Base-by-base conservation (phyloP, 2,329 filamentous ascomycete species). In the Leptographium wingfieldii region DNA sequence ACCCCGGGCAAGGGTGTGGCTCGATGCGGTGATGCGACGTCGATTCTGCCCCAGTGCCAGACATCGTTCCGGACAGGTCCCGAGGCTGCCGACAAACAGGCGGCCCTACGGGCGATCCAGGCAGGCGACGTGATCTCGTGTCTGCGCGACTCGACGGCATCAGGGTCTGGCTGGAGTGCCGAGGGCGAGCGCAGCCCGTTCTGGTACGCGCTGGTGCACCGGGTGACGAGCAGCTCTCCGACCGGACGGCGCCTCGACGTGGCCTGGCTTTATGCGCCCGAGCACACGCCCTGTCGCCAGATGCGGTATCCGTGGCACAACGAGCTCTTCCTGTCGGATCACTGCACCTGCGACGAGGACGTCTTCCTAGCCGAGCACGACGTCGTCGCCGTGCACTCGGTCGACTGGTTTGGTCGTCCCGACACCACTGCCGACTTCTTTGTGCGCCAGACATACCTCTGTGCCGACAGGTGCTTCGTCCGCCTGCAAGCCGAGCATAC, bases 121-220 rank as follows among this genome's bases (percentile, higher is more conserved):
- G 7, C 5, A 10, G 48, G 25, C 48, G 48, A 51, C 10, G 48
- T 51, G 11, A 7, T 46, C 19, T 46, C 25, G 14, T 14, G 29
- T 2, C 10, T 19, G 4, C 49, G 25, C 3, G 76, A 81, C 62
- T 67, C 68, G 0, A 69, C 75, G 0, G 77, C 79, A 1, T 73
- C 76, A 0, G 70, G 73, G 1, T 81, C 82, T 0, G 65, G 71
- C 2, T 90, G 87, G 87, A 78, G 76, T 55, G 73, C 75, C 0
- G 74, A 22, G 74, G 75, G 48, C 52, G 73, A 74, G 48, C 63
- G 67, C 2, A 71, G 77, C 12, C 73, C 78, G 22, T 70, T 78
- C n/a, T 92, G 88, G 86, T 86, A 87, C 66, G 86, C 82, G 0
- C 82, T 87, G 33, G 84, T 94, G 0, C 86, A 89, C 60, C 71